A percentile compares a stretch with the other conserved stretches of the same genome.
Evolutionary conservation across 805 yeast species (phyloP).

Genomic region (Metschnikowia drakensbergensis): DNA sequence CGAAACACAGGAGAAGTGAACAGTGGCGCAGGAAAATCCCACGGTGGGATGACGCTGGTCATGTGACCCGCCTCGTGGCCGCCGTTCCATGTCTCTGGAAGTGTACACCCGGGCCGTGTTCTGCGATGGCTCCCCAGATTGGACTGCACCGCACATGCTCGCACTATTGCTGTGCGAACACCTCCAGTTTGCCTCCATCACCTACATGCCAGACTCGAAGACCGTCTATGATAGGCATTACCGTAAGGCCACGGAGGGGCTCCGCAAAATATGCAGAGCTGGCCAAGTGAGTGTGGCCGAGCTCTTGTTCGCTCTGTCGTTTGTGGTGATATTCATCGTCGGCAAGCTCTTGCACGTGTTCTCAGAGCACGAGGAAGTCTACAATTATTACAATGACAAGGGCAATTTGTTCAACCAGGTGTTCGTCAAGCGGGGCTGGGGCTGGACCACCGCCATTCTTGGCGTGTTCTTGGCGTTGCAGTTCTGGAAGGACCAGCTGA

Average conservation of each 20-base stretch:
- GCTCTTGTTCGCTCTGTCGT: conserved; percentile 29
- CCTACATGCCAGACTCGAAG: neutral
- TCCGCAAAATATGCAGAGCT: neutral
- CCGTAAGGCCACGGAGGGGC: neutral
- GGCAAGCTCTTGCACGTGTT: conserved; percentile 49
- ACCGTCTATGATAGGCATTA: conserved; percentile 1
- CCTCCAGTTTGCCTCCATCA: neutral
- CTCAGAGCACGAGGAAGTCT: conserved; percentile 44
- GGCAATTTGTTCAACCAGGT: conserved; percentile 63
- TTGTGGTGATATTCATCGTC: conserved; percentile 38
- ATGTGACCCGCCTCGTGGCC: too few species aligned
- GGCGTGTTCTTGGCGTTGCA: conserved; percentile 25
- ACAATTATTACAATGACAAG: conserved; percentile 56
- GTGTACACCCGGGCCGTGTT: neutral
- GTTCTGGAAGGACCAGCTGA: conserved; percentile 1
- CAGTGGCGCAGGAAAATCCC: too few species aligned
- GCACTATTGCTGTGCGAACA: conserved; percentile 2
- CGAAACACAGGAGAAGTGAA: too few species aligned
- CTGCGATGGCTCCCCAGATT: conserved; percentile 1
- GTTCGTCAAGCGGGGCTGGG: conserved; percentile 91
- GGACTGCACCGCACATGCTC: neutral
- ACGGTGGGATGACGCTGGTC: too few species aligned
- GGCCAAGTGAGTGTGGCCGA: conserved; percentile 22
- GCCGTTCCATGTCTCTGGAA: too few species aligned
- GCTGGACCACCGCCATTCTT: conserved; percentile 61